Evolutionary conservation across 2,329 filamentous ascomycete species (phyloP), one percentile per base, ranked within the genome.

Genomic region (Colletotrichum cereale): DNA sequence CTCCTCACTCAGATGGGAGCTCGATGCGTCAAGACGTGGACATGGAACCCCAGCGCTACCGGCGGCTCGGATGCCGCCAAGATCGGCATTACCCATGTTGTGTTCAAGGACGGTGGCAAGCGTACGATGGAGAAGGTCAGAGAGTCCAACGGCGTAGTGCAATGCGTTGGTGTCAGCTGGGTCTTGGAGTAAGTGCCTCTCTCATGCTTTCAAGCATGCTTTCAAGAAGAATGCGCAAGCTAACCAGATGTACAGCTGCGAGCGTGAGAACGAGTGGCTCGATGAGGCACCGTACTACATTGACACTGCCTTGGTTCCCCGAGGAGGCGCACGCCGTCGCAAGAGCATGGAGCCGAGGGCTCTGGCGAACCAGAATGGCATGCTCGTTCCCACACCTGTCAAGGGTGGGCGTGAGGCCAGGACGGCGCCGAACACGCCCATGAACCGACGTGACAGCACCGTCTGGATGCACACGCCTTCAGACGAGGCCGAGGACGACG

Each of bases 111-210:
- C 77, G 95, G 95, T 56, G 91, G 91, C 52, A 91, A 92, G 77
- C 87, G 91, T 34, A 97, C 94, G 0, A 82, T 97, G 74, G 92
- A 97, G 78, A 97, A 95, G 81, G 92, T 96, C 8, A 87, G 90
- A 68, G 88, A 92, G 76, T 91, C 89, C 48, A 87, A 88, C 18
- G 93, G 93, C 7, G 85, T 93, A 38, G 93, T 97, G 47, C 91
- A 93, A 75, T 97, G 94, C 81, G 94, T 97, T 66, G 94, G 94
- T 61, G 92, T 97, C 57, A 91, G 91, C 74, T 97, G 94, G 94
- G 92, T 96, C 66, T 87, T 97, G 73, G 94, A 97, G 92, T 94
- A 88, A 88, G 91, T 89, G 70, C 53, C 12, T 36, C 18, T 29
- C 47, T n/a, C n/a, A 24, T 24, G 50, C 21, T 29, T 14, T 50